Evolutionary conservation across 306 rosid species (phyloP).

Genomic region (Boehmeria nivea): DNA sequence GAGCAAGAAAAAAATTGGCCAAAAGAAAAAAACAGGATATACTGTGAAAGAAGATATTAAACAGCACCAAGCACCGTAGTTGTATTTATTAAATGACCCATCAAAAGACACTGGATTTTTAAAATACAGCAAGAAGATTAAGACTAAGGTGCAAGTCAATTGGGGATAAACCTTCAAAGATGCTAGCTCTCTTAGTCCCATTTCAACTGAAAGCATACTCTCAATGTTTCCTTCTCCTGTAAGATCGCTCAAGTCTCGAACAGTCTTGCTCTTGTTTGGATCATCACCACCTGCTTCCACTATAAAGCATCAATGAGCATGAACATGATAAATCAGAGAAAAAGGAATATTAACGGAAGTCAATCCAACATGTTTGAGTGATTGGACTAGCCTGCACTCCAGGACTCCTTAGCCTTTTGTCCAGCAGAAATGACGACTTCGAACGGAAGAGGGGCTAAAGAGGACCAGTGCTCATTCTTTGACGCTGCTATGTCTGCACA

Average conservation of each 20-base stretch:
- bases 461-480: conserved; percentile 90
- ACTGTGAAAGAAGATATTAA: background rate
- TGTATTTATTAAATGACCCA: background rate
- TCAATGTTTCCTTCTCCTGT: conserved; percentile 92
- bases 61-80: background rate
- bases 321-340: background rate
- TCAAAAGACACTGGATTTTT: background rate
- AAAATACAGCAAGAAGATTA: background rate
- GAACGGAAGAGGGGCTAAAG: conserved; percentile 91
- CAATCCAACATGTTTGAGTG: background rate
- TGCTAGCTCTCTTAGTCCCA: conserved; percentile 82
- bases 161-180: conserved; percentile 61
- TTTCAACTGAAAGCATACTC: conserved; percentile 95
- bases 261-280: conserved; percentile 56
- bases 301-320: background rate
- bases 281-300: conserved; percentile 51
- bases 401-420: conserved; percentile 93
- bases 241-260: conserved; percentile 75
- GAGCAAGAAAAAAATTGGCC: background rate
- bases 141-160: background rate
- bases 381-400: conserved; percentile 46
- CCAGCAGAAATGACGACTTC: conserved; percentile 92
- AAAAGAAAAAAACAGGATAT: background rate
- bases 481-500: conserved; percentile 74
- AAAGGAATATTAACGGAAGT: background rate